Percentiles rank a stretch among this genome's conserved stretches.
phyloP scores from a whole-genome alignment of 2,329 filamentous ascomycete species.

The Claviceps arundinis region DNA sequence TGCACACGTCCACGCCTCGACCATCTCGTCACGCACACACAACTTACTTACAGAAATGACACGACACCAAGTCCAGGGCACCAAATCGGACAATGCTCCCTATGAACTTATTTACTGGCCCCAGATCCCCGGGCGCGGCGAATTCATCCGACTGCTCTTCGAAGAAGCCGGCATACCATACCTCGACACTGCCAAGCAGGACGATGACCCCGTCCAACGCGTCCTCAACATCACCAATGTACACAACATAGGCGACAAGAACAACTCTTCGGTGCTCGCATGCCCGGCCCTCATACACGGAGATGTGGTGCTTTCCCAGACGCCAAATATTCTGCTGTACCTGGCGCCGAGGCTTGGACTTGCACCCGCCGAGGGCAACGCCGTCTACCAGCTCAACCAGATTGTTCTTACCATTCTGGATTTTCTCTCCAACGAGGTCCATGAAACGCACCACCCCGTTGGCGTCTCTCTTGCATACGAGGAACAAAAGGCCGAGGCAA shows the following conservation, averaged over 20 bases:
- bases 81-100: conserved; percentile 28
- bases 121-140: conserved; percentile 57
- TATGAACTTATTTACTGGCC: conserved; percentile 65
- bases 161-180: conserved; percentile 55
- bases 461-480: conserved; percentile 50
- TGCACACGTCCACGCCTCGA: too few species aligned
- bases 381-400: conserved; percentile 45
- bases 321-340: conserved; percentile 60
- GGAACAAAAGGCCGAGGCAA: conserved; percentile 57
- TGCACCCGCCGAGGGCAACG: conserved; percentile 26
- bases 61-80: conserved; percentile 14
- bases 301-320: conserved; percentile 51
- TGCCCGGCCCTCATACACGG: conserved; percentile 54
- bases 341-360: conserved; percentile 48
- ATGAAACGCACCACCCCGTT: conserved; percentile 66
- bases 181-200: conserved; percentile 35
- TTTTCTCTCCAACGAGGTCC: conserved; percentile 54
- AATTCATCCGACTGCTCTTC: conserved; percentile 58
- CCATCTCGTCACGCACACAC: too few species aligned
- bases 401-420: conserved; percentile 60
- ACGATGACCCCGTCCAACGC: conserved; percentile 33
- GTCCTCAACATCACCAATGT: conserved; percentile 35
- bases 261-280: conserved; percentile 53
- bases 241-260: conserved; percentile 31
- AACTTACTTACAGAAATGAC: conserved; percentile 8